Percentiles rank a stretch among this genome's conserved stretches.
These are phyloP conservation scores for Tulasnella calospora DNA, from an alignment of 768 basidiomycete genomes.

Conservation along the genomic window DNA sequence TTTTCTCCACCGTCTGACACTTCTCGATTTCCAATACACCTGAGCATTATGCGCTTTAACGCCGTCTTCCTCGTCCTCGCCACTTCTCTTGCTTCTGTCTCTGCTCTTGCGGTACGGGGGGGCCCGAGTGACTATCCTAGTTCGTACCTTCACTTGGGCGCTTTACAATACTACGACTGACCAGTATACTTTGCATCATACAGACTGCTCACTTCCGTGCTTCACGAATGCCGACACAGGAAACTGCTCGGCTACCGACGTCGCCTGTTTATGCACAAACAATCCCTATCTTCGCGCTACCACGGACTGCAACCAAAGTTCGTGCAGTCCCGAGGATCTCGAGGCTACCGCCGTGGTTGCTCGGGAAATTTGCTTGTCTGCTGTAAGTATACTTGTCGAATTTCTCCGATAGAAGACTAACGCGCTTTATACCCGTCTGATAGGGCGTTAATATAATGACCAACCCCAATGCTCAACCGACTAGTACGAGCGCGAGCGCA, in stretches of 20 bases:
- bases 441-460: slow-evolving; percentile 6
- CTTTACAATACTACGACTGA: not conserved
- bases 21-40: not conserved
- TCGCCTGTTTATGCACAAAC: slow-evolving; percentile 55
- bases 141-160: not conserved
- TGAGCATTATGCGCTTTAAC: slow-evolving; percentile 52
- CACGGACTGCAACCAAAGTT: slow-evolving; percentile 12
- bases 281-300: not conserved
- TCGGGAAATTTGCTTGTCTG: not conserved
- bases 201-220: slow-evolving; percentile 23
- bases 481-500: not conserved
- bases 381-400: not conserved
- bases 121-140: slow-evolving; percentile 26
- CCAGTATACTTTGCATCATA: not conserved
- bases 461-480: not conserved
- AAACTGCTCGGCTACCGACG: slow-evolving; percentile 46
- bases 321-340: slow-evolving; percentile 11
- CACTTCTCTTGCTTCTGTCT: slow-evolving; percentile 36
- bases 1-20: not conserved
- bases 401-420: not conserved
- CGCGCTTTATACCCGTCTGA: not conserved
- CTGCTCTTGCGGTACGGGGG: not conserved
- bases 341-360: not conserved
- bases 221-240: slow-evolving; percentile 33
- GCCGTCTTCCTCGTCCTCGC: slow-evolving; percentile 39